A percentile compares a stretch with the other conserved stretches of the same genome.
Evolutionary conservation across 352 stramenopile genomes (phyloP).

Genomic region (Globisporangium polare): DNA sequence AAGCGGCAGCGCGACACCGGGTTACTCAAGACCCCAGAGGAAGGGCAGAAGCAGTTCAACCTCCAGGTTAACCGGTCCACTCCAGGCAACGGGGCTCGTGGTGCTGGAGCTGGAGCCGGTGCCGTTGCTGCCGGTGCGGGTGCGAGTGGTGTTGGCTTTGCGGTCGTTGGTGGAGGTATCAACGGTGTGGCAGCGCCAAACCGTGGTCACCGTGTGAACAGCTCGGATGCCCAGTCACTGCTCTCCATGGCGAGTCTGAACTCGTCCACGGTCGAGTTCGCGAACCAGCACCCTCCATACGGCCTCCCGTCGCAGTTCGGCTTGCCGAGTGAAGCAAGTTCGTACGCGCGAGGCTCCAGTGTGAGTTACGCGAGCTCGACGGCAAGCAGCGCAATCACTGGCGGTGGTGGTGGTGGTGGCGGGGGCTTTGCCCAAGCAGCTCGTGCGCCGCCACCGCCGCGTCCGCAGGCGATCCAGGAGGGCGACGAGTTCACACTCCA

Average conservation of each 20-base stretch:
- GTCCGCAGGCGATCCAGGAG: constrained; percentile 7
- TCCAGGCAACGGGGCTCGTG: neutral
- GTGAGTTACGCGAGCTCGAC: neutral
- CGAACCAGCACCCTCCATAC: constrained; percentile 24
- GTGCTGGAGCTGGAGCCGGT: neutral
- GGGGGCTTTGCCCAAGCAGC: neutral
- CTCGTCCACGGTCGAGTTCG: constrained; percentile 30
- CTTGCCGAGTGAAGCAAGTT: constrained; percentile 20
- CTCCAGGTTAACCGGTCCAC: constrained; percentile 17
- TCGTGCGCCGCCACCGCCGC: neutral
- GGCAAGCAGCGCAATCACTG: neutral
- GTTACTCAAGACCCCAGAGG: constrained; percentile 22
- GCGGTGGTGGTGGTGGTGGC: too few relatives aligned
- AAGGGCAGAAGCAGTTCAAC: constrained; percentile 28
- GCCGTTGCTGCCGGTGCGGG: too few relatives aligned
- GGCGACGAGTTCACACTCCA: constrained; percentile 5
- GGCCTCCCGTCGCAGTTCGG: constrained; percentile 22
- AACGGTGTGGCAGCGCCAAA: neutral
- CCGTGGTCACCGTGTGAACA: constrained; percentile 12
- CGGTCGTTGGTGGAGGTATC: constrained; percentile 13
- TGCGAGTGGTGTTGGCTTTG: neutral
- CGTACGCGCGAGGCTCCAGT: constrained; percentile 6
- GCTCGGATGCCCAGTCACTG: constrained; percentile 18
- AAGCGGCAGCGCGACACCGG: constrained; percentile 21
- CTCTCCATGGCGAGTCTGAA: constrained; percentile 19